Evolutionary conservation across 2,329 filamentous ascomycete genomes (phyloP).

Genomic region (Coniochaeta hoffmannii): DNA sequence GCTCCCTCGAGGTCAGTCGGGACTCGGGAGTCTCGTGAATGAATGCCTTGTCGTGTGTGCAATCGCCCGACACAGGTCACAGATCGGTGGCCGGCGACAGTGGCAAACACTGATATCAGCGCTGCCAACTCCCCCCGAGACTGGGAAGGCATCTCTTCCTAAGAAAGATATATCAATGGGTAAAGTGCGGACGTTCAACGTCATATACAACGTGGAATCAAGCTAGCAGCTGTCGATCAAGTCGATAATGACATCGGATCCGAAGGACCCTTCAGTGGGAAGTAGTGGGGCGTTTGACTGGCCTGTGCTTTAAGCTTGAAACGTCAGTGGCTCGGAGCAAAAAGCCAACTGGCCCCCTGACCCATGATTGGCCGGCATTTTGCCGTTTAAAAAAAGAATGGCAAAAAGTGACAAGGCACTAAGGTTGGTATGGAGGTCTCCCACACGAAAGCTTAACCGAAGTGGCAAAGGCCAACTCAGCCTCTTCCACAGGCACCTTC

Average conservation of each 20-base stretch:
- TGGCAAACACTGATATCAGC: neutral
- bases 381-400: neutral
- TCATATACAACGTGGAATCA: neutral
- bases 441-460: neutral
- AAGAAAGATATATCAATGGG: neutral
- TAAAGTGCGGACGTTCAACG: neutral
- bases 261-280: neutral
- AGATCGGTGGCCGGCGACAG: neutral
- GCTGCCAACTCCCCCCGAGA: neutral
- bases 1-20: neutral
- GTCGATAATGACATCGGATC: neutral
- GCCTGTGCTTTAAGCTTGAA: conserved; percentile 1
- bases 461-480: neutral
- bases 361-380: neutral
- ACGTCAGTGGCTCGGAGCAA: neutral
- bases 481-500: neutral
- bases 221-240: neutral
- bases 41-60: too few species aligned
- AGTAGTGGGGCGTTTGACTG: neutral
- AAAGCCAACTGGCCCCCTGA: neutral
- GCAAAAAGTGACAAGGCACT: conserved; percentile 1
- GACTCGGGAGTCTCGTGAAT: too few species aligned
- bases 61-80: neutral
- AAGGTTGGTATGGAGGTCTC: neutral
- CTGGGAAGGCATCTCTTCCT: neutral